Evolutionary conservation across 2,329 filamentous ascomycete species (phyloP).

Genomic region (Colletotrichum liaoningense): DNA sequence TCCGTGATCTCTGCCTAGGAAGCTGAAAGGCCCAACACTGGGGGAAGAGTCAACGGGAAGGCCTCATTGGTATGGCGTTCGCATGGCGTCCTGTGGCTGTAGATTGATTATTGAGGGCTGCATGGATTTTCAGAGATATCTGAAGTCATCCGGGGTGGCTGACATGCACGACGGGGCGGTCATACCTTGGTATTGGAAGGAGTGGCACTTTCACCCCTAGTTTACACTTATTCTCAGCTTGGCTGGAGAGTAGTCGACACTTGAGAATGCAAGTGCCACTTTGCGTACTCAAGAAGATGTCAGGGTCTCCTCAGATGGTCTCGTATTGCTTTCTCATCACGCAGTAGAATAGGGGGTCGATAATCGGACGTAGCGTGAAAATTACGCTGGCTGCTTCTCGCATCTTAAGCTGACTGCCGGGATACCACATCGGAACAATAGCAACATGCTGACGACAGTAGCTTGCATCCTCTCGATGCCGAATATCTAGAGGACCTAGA

Average conservation of each 20-base stretch:
- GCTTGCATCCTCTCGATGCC: neutral
- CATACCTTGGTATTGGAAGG: neutral
- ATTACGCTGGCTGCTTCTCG: neutral
- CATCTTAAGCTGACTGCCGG: neutral
- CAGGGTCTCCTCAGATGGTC: neutral
- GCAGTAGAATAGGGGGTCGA: neutral
- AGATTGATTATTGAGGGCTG: constrained; percentile 1
- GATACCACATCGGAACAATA: neutral
- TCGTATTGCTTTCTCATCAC: neutral
- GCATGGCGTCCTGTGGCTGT: neutral
- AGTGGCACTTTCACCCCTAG: neutral
- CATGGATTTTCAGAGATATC: neutral
- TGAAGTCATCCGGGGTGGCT: neutral
- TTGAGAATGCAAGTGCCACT: neutral
- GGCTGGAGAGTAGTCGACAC: neutral
- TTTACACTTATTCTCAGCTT: neutral
- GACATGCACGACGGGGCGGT: neutral
- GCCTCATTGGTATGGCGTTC: neutral
- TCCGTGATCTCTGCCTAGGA: neutral
- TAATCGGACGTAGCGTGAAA: neutral
- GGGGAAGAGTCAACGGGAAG: neutral
- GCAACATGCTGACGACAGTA: neutral
- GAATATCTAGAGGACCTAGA: neutral
- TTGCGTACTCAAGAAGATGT: neutral
- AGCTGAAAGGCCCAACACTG: neutral